These are phyloP conservation scores for Naegleria gruberi DNA, from an alignment of 208 protist genomes.

Conservation along the genomic window DNA sequence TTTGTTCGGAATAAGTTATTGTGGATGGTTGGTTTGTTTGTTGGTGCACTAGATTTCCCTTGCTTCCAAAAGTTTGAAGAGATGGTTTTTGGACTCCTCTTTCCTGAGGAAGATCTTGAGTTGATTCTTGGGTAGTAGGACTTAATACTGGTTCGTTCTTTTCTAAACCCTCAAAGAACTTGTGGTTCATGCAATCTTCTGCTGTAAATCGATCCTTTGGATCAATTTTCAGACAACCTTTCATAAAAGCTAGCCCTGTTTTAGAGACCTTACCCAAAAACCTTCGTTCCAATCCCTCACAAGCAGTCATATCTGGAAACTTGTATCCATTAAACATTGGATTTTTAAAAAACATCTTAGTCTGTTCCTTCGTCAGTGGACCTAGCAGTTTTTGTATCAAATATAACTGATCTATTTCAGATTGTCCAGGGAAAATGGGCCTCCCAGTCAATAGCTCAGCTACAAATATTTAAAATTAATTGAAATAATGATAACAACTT, in stretches of 20 bases:
- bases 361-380: constrained; percentile 39
- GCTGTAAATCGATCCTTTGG: background rate
- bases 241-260: background rate
- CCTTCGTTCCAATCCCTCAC: background rate
- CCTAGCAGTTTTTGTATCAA: constrained; percentile 65
- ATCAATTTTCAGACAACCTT: constrained; percentile 3
- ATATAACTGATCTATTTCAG: constrained; percentile 66
- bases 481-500: constrained; percentile 39
- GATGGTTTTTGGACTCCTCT: background rate
- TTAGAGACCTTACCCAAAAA: background rate
- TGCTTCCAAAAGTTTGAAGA: background rate
- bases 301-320: constrained; percentile 41
- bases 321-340: constrained; percentile 31
- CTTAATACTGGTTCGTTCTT: background rate
- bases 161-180: background rate
- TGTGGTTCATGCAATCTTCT: background rate
- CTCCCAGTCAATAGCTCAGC: constrained; percentile 47
- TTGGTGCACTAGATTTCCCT: background rate
- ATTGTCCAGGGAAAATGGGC: constrained; percentile 68
- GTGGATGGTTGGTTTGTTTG: no score
- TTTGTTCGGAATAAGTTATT: background rate
- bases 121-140: background rate
- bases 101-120: background rate
- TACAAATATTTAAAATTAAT: background rate
- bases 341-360: constrained; percentile 31